Base-by-base conservation (phyloP, 176 grass and related monocot species). In the Hyparrhenia diplandra region DNA sequence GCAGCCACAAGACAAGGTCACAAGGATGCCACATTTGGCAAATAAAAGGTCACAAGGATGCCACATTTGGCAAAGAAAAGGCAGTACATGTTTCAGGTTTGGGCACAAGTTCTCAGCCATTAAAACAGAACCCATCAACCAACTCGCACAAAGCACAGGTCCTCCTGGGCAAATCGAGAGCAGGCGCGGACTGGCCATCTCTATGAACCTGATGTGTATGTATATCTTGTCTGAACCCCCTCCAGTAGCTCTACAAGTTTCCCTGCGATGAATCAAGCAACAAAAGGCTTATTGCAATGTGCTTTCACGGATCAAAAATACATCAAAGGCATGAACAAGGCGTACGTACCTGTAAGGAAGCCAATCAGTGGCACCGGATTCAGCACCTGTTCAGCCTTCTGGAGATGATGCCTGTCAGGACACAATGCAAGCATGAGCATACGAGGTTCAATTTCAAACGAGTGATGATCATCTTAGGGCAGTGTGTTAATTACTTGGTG, bases 151-250 rank as follows among this genome's bases (percentile, higher is more conserved):
- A 54, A 52, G 16, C 43, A 30, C 58, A 65, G 46, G 55, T 66
- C 35, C 12, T 23, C 34, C 39, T 52, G 20, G 24, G 69, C 34
- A 71, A 77, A 85, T 72, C n/a, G 55, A 14, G 25, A 63, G 59
- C n/a, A 73, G 58, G 5, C 35, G 47, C 16, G n/a, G 40, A 34
- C 36, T 70, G 18, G 30, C 60, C 25, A 81, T 65, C 46, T 70
- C 87, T 87, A 99, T 79, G 96, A 99, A 66, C 88, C 92, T 70
- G 96, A 92, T 69, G 90, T 95, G 65, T 99, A 99, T 0, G 96
- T 99, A 36, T 99, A 99, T 25, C 92, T 77, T 72, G 96, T 91
- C 80, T 99, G 96, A 83, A 84, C 89, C 31, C 92, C 96, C 76
- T 88, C 93, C 64, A 99, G 39, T 77, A 99, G 87, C 79, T 95